These are phyloP conservation scores for Melianthus villosus DNA, from an alignment of 441 rosid species.

Conservation along the genomic window DNA sequence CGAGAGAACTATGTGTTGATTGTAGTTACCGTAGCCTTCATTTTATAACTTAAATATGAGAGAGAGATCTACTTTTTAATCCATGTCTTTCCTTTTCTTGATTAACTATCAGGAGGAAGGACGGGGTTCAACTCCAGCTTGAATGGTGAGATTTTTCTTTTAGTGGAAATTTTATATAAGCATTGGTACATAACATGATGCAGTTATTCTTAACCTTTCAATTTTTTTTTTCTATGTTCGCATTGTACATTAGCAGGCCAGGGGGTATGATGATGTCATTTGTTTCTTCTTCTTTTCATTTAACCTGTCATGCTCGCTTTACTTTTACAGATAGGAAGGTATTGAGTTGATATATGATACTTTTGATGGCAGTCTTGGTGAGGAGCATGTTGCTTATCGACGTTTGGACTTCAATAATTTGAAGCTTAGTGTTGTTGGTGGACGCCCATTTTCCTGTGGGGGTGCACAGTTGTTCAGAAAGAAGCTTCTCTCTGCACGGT, in stretches of 20 bases:
- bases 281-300: no score
- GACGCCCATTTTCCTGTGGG: slow-evolving; percentile 82
- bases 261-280: no score
- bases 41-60: background rate
- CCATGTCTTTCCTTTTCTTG: slow-evolving; percentile 8
- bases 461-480: slow-evolving; percentile 41
- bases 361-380: slow-evolving; percentile 74
- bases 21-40: no score
- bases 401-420: slow-evolving; percentile 48
- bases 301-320: no score
- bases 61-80: background rate
- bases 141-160: slow-evolving; percentile 44
- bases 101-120: slow-evolving; percentile 32
- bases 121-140: slow-evolving; percentile 56
- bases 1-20: no score
- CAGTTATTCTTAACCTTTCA: background rate
- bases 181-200: background rate
- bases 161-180: background rate
- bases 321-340: background rate
- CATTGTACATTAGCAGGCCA: no score
- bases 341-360: no score
- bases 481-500: slow-evolving; percentile 51
- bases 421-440: slow-evolving; percentile 74
- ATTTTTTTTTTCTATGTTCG: background rate
- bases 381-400: slow-evolving; percentile 58